phyloP scores from a whole-genome alignment of 2,329 filamentous ascomycete genomes.

The Aspergillus pseudoviridinutans region DNA sequence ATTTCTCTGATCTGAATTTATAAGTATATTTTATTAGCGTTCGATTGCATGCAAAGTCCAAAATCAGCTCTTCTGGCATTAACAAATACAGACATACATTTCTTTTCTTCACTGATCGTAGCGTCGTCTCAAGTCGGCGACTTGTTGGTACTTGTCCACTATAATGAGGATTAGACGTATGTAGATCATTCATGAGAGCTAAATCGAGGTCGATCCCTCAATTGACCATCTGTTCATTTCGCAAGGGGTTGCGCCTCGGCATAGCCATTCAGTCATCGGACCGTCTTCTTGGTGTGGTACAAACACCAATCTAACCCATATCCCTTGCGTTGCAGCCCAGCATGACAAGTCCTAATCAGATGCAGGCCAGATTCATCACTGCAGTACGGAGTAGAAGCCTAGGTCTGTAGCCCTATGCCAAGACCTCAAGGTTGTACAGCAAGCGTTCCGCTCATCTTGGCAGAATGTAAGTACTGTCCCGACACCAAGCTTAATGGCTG shows the following conservation, averaged over 20 bases:
- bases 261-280: too few relatives aligned
- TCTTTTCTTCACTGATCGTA: background rate
- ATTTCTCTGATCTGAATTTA: background rate
- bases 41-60: background rate
- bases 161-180: background rate
- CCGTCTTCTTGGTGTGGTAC: background rate
- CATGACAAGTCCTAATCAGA: background rate
- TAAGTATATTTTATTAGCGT: background rate
- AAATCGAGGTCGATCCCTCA: background rate
- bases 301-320: background rate
- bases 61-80: background rate
- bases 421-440: background rate
- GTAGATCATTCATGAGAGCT: background rate
- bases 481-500: background rate
- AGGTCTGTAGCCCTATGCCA: background rate
- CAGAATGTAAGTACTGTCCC: background rate
- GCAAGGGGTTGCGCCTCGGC: too few relatives aligned
- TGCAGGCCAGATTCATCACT: background rate
- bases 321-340: background rate
- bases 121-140: background rate
- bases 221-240: too few relatives aligned
- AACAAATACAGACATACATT: background rate
- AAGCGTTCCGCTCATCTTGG: background rate
- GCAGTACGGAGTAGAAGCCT: too few relatives aligned
- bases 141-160: background rate